These are phyloP conservation scores for Apiospora arundinis DNA, from an alignment of 2,329 filamentous ascomycete species.

Conservation along the genomic window DNA sequence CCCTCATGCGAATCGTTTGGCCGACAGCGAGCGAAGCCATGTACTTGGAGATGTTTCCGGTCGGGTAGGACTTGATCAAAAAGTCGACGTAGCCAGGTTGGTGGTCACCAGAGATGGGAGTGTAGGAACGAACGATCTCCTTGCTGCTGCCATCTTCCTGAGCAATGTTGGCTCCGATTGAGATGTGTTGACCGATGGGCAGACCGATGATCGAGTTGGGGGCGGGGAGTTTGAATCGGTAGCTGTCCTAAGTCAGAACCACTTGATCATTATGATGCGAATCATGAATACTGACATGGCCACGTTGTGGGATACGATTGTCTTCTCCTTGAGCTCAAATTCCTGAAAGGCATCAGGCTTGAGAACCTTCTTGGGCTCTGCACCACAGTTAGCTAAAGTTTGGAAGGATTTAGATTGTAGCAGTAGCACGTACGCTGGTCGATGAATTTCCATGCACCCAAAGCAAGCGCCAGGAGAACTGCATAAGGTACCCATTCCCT, in stretches of 20 bases:
- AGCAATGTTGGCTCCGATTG: slow-evolving; percentile 78
- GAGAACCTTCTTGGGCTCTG: slow-evolving; percentile 81
- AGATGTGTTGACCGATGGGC: slow-evolving; percentile 98
- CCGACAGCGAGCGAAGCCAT: slow-evolving; percentile 84
- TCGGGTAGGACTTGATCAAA: slow-evolving; percentile 96
- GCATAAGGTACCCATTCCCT: slow-evolving; percentile 78
- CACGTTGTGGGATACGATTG: slow-evolving; percentile 94
- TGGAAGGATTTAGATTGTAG: neutral
- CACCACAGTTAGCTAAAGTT: slow-evolving; percentile 29
- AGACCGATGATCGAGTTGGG: slow-evolving; percentile 86
- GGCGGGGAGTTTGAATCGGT: slow-evolving; percentile 87
- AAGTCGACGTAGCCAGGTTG: slow-evolving; percentile 93
- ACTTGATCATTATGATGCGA: slow-evolving; percentile 19
- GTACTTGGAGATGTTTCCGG: slow-evolving; percentile 95
- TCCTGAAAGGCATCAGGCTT: slow-evolving; percentile 89
- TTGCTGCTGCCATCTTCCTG: slow-evolving; percentile 75
- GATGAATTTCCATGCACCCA: slow-evolving; percentile 76
- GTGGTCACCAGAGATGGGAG: slow-evolving; percentile 87
- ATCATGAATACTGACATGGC: slow-evolving; percentile 73
- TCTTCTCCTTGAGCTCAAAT: slow-evolving; percentile 94
- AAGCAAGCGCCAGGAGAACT: slow-evolving; percentile 65
- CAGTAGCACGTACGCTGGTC: slow-evolving; percentile 66
- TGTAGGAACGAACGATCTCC: slow-evolving; percentile 91
- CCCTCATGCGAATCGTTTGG: slow-evolving; percentile 86
- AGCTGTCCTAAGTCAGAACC: slow-evolving; percentile 57